Conservation (phyloP, 257 asterid genomes). For the Capsicum rhomboideum region DNA sequence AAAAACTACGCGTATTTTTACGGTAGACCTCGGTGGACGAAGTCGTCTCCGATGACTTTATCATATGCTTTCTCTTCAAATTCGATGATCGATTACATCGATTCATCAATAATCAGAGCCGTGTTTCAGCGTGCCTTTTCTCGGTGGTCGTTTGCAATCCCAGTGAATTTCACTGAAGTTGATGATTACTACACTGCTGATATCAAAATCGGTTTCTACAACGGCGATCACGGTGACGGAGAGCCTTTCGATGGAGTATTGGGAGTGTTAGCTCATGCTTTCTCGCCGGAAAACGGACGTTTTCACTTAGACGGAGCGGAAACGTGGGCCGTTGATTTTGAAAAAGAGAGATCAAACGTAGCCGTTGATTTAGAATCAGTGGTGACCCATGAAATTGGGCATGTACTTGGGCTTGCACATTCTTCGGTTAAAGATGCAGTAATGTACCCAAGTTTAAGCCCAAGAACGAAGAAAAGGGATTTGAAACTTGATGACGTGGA, state of each 20-base stretch:
- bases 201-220: constrained; percentile 68
- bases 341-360: constrained; percentile 35
- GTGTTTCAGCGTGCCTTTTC: constrained; percentile 44
- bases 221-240: constrained; percentile 87
- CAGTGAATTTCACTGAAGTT: constrained; percentile 68
- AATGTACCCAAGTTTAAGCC: constrained; percentile 81
- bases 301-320: constrained; percentile 79
- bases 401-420: constrained; percentile 82
- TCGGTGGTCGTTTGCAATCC: constrained; percentile 88
- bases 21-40: constrained; percentile 61
- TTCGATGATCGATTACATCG: constrained; percentile 39
- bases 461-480: constrained; percentile 66
- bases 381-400: constrained; percentile 94
- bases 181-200: constrained; percentile 43
- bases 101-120: constrained; percentile 17
- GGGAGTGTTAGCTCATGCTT: constrained; percentile 86
- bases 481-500: constrained; percentile 76
- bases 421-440: constrained; percentile 71
- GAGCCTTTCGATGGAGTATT: constrained; percentile 72
- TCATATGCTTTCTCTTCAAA: constrained; percentile 65
- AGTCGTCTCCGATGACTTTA: constrained; percentile 33
- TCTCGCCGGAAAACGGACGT: constrained; percentile 86
- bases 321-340: constrained; percentile 74
- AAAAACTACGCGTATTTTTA: constrained; percentile 43
- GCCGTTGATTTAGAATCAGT: constrained; percentile 95